Evolutionary conservation across 208 protist genomes (phyloP).

Genomic region (Acanthamoeba quina): DNA sequence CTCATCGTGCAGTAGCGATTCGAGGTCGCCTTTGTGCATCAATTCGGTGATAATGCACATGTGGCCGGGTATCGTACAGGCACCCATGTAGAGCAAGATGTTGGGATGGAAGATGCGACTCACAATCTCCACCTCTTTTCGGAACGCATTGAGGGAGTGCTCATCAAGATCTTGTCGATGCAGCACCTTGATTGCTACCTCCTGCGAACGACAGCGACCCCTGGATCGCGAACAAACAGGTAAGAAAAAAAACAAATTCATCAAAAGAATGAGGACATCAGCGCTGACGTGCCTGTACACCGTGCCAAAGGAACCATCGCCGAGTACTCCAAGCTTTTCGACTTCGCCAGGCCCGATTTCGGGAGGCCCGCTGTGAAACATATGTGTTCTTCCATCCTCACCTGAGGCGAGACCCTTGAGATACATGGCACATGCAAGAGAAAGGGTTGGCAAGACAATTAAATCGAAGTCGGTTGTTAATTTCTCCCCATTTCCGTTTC

Average conservation of each 20-base stretch:
- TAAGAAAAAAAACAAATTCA: too few relatives aligned
- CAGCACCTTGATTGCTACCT: constrained; percentile 69
- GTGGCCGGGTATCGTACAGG: constrained; percentile 84
- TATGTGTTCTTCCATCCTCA: background rate
- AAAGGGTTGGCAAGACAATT: background rate
- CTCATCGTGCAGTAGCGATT: constrained; percentile 78
- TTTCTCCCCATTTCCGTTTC: background rate
- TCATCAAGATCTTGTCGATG: constrained; percentile 68
- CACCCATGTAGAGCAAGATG: constrained; percentile 89
- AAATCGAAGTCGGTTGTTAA: background rate
- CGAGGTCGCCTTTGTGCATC: constrained; percentile 80
- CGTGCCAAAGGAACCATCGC: constrained; percentile 67
- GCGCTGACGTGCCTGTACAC: constrained; percentile 3
- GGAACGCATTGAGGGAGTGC: constrained; percentile 68
- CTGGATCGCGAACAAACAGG: background rate
- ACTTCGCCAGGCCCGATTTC: constrained; percentile 58
- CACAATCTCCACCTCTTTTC: constrained; percentile 73
- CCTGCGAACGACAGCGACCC: constrained; percentile 65
- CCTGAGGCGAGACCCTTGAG: background rate
- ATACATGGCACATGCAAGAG: background rate
- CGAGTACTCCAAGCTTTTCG: constrained; percentile 55
- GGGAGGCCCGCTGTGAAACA: constrained; percentile 69
- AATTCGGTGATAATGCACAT: constrained; percentile 89
- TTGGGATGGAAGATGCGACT: constrained; percentile 84
- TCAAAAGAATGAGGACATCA: too few relatives aligned